Evolutionary conservation across 163 green algal genomes (phyloP).

Genomic region (Chlorella variabilis): DNA sequence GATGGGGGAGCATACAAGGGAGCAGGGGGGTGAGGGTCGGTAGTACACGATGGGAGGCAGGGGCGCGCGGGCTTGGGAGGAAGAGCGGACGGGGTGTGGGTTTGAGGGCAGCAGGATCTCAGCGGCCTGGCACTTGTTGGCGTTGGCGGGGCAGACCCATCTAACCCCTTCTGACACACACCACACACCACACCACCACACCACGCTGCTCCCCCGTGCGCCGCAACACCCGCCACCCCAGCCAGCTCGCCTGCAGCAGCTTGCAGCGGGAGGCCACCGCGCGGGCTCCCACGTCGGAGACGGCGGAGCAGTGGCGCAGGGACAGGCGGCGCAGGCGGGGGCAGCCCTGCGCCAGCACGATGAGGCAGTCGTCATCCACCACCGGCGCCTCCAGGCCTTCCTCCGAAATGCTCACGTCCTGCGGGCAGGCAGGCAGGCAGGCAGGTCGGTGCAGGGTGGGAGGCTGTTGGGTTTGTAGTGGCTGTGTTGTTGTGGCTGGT

Average conservation of each 20-base stretch:
- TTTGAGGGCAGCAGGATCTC: too few species aligned
- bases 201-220: background rate
- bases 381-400: conserved; percentile 9
- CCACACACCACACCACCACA: background rate
- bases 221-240: background rate
- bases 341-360: conserved; percentile 27
- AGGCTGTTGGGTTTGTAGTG: too few species aligned
- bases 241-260: conserved; percentile 16
- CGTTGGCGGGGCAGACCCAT: too few species aligned
- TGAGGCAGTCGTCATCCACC: conserved; percentile 17
- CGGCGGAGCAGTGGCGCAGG: conserved; percentile 30
- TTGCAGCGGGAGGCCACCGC: conserved; percentile 28
- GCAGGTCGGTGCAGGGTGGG: background rate
- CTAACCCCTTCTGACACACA: too few species aligned
- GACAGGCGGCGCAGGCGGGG: background rate
- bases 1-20: background rate
- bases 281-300: background rate
- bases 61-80: too few species aligned
- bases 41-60: too few species aligned
- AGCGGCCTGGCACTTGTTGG: too few species aligned
- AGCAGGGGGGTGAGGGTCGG: background rate
- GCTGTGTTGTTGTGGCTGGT: too few species aligned
- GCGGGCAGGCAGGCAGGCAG: background rate
- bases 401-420: conserved; percentile 27
- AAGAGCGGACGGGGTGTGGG: too few species aligned